Base-by-base conservation (phyloP, 179 eudicot species). In the Beta macrorhiza region DNA sequence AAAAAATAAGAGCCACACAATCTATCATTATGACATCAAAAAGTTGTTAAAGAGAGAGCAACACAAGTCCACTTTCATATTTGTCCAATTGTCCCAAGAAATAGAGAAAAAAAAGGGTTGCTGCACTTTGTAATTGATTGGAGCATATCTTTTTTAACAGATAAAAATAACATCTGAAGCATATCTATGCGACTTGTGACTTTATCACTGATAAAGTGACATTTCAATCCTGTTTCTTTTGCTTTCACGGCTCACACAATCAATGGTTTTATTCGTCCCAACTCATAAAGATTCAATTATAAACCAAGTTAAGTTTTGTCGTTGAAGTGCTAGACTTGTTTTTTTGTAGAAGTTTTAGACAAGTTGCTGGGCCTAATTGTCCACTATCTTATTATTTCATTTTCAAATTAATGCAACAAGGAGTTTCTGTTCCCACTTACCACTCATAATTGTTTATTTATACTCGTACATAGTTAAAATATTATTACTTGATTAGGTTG, bases 31-130 rank as follows among this genome's bases (percentile, higher is more conserved):
- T 11, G 8, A 9, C 42, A 75, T 59, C 14, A 49, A 2, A 69
- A 69, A 52, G 42, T 61, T 57, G 10, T 12, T 70, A 82, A 82
- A 82, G 81, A 37, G 81, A 37, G 80, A 82, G 78, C 74, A 78
- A 37, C 49, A 49, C 53, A 49, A 67, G 72, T 53, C 20, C 42
- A 16, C 67, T 68, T 53, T 42, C 55, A 57, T 69, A 76, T 29
- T 59, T 76, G 79, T 75, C 70, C 20, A 76, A 19, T 59, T 76
- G 79, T 75, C 70, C 20, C 42, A 76, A 70, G 61, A 37, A 37
- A 37, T 37, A 37, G 63, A 47, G 17, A 57, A 49, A 77, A 70
- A 37, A 68, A 22, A 42, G 29, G 64, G 53, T 32, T 77, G 68
- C 51, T 69, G 55, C 76, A 76, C 69, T 75, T 75, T 75, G 57